Percentiles rank a stretch among this genome's conserved stretches.
phyloP scores from a whole-genome alignment of 768 basidiomycete species.

The Cyathus striatus region DNA sequence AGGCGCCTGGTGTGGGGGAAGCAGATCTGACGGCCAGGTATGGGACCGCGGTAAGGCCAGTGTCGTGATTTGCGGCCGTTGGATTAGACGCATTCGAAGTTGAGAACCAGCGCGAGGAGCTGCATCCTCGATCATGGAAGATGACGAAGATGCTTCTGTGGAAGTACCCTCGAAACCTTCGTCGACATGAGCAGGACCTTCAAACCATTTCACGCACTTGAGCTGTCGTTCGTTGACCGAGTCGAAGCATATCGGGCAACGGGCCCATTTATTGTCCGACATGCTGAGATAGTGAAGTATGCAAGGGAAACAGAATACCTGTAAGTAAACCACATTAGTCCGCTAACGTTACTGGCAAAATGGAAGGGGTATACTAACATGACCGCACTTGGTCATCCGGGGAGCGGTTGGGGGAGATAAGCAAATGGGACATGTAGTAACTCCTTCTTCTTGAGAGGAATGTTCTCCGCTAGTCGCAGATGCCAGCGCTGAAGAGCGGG shows the following conservation, averaged over 20 bases:
- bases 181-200: slow-evolving; percentile 35
- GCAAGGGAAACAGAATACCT: slow-evolving; percentile 96
- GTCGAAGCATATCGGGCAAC: slow-evolving; percentile 96
- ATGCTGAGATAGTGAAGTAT: slow-evolving; percentile 86
- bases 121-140: slow-evolving; percentile 29
- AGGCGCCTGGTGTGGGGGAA: slow-evolving; percentile 89
- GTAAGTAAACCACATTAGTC: slow-evolving; percentile 7
- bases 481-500: slow-evolving; percentile 72
- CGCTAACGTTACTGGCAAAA: slow-evolving; percentile 7
- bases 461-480: slow-evolving; percentile 47
- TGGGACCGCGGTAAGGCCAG: slow-evolving; percentile 87
- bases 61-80: slow-evolving; percentile 91
- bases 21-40: slow-evolving; percentile 92
- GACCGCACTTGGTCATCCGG: slow-evolving; percentile 95
- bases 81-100: slow-evolving; percentile 84
- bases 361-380: slow-evolving; percentile 54
- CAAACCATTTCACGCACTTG: slow-evolving; percentile 90
- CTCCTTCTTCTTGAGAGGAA: slow-evolving; percentile 47
- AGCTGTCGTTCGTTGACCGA: slow-evolving; percentile 86
- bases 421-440: slow-evolving; percentile 90
- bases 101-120: slow-evolving; percentile 50
- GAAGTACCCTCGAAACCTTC: slow-evolving; percentile 23
- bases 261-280: slow-evolving; percentile 85
- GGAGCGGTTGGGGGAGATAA: slow-evolving; percentile 86
- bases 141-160: slow-evolving; percentile 42